phyloP scores from a whole-genome alignment of 1,284 basidiomycete species.

The Psilocybe mexicana region DNA sequence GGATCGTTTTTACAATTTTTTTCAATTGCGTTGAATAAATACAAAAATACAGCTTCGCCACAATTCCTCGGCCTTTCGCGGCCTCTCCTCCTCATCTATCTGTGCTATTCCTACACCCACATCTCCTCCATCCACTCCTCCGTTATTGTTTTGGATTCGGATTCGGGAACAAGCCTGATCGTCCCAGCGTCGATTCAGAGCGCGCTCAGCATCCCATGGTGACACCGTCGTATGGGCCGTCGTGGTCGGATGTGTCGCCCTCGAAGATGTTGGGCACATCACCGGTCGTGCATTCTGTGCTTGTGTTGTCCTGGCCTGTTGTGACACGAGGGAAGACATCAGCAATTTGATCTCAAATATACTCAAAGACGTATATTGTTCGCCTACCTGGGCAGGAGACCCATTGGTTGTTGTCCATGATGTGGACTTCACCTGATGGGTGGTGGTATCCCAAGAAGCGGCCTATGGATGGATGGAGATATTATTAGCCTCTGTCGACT shows the following conservation, averaged over 20 bases:
- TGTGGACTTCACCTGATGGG: constrained; percentile 43
- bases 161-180: no score
- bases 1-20: not conserved
- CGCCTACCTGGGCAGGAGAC: constrained; percentile 36
- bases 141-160: not conserved
- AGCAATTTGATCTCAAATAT: no score
- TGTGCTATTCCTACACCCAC: no score
- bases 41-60: not conserved
- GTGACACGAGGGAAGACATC: not conserved
- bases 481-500: not conserved
- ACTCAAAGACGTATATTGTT: no score
- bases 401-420: constrained; percentile 34
- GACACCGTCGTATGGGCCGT: constrained; percentile 37
- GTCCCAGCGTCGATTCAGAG: not conserved
- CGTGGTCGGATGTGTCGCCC: constrained; percentile 30
- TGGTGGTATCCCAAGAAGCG: constrained; percentile 43
- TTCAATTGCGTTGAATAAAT: not conserved
- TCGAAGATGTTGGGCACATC: constrained; percentile 35
- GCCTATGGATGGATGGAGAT: constrained; percentile 25
- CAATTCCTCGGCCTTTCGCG: not conserved
- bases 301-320: constrained; percentile 34
- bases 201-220: constrained; percentile 31
- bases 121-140: not conserved
- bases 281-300: constrained; percentile 30
- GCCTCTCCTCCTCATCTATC: not conserved